Percentiles rank a stretch among this genome's conserved stretches.
Evolutionary conservation across 1,284 basidiomycete species (phyloP).

Genomic region (Fomes fomentarius): DNA sequence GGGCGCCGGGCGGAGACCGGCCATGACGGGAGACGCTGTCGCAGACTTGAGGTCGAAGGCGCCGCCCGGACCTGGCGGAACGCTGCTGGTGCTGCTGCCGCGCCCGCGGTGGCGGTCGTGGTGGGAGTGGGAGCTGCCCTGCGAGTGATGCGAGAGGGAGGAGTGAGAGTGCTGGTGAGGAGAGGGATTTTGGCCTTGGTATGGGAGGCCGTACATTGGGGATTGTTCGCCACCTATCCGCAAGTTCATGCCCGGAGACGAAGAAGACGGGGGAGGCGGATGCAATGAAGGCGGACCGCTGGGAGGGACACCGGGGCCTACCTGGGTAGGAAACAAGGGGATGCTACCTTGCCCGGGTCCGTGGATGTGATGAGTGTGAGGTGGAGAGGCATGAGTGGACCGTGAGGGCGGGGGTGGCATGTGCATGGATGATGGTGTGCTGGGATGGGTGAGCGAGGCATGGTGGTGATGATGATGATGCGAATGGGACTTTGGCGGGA

Average conservation of each 20-base stretch:
- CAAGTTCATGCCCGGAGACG: conserved; percentile 14
- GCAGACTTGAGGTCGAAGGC: conserved; percentile 17
- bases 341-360: conserved; percentile 26
- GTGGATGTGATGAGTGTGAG: conserved; percentile 16
- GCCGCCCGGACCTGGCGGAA: conserved; percentile 12
- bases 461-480: conserved; percentile 21
- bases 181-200: conserved; percentile 14
- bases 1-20: conserved; percentile 30
- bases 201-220: conserved; percentile 34
- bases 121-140: conserved; percentile 15
- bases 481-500: conserved; percentile 5
- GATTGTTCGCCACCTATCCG: conserved; percentile 33
- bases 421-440: conserved; percentile 31
- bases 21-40: conserved; percentile 34
- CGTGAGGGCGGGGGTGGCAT: conserved; percentile 27
- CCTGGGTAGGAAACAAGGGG: conserved; percentile 30
- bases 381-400: conserved; percentile 17
- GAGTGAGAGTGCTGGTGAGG: conserved; percentile 9
- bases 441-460: conserved; percentile 22
- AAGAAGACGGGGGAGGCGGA: conserved; percentile 17
- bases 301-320: conserved; percentile 27
- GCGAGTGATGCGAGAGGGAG: conserved; percentile 9
- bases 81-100: conserved; percentile 21
- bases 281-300: conserved; percentile 12
- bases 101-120: conserved; percentile 18